Evolutionary conservation across 805 yeast species (phyloP), one percentile per base, ranked within the genome.

Genomic region (Saturnispora galanensis): DNA sequence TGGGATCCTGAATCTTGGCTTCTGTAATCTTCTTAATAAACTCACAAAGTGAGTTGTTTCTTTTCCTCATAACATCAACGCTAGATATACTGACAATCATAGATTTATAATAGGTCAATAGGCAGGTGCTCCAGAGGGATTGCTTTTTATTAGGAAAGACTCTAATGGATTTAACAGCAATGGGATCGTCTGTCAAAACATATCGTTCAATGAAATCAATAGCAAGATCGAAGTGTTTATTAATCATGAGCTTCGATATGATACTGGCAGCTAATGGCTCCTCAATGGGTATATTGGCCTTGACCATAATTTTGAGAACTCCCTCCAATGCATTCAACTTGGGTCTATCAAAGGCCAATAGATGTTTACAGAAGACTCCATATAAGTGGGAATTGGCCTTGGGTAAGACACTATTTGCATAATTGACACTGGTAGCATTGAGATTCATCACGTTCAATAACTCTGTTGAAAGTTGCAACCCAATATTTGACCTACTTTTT

Each of bases 361-460:
- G 66, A 41, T 59, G 52, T 32, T 64, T 63, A 8, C 70, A 54
- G 42, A 73, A 62, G 9, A 65, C 59, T 2, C 69, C 55, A 45
- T 71, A 73, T 37, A 68, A 65, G 47, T 68, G 67, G 0, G 75
- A 57, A 34, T 62, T 64, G 0, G 67, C 67, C 2, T 67, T 58
- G 3, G 74, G 69, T 31, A 65, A 56, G 6, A 59, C 47, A 1
- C 57, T 56, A 6, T 42, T 21, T 4, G 16, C 28, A 39, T 3
- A 47, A 10, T 10, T 17, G 12, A 29, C 41, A 7, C 13, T n/a
- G 31, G 5, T 48, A 13, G 3, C 50, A 52, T 29, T 48, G 39
- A 33, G 41, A 50, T 35, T 44, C 55, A 48, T 53, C 59, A 62
- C 70, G 52, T 35, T 59, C 54, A 1, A 49, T 32, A 71, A 50